Evolutionary conservation across 352 stramenopile species (phyloP).

Genomic region (Pythium brassicae): DNA sequence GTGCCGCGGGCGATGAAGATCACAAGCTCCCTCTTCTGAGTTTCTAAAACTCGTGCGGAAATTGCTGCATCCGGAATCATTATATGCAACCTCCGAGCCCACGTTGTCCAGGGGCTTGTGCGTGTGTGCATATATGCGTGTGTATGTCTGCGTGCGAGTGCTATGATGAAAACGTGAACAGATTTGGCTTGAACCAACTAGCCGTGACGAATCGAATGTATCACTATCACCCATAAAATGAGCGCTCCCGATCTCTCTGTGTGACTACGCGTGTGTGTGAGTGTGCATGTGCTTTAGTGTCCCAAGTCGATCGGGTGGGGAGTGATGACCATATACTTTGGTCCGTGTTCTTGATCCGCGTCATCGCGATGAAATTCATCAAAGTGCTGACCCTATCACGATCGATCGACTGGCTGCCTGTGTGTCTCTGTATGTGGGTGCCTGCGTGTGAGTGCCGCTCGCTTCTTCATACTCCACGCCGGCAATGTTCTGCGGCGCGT

Average conservation of each 20-base stretch:
- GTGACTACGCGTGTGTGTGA: constrained; percentile 15
- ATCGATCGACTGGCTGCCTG: background rate
- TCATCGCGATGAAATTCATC: constrained; percentile 88
- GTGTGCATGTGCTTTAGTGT: constrained; percentile 9
- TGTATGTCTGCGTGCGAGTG: constrained; percentile 30
- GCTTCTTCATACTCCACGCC: constrained; percentile 88
- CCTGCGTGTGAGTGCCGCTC: constrained; percentile 22
- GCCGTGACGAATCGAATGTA: constrained; percentile 88
- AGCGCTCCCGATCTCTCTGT: constrained; percentile 40
- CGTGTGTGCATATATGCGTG: constrained; percentile 13
- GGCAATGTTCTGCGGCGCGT: constrained; percentile 70
- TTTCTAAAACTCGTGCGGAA: constrained; percentile 57
- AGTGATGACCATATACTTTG: constrained; percentile 88
- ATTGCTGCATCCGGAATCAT: constrained; percentile 88
- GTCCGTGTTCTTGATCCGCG: constrained; percentile 90
- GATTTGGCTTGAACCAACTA: constrained; percentile 91
- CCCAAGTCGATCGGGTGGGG: constrained; percentile 19
- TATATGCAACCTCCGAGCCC: constrained; percentile 85
- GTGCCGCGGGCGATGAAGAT: constrained; percentile 61
- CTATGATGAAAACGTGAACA: constrained; percentile 83
- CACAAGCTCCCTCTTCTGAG: constrained; percentile 89
- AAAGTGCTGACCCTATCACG: constrained; percentile 78
- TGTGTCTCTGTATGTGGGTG: constrained; percentile 3
- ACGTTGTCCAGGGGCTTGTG: constrained; percentile 18
- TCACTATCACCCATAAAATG: constrained; percentile 94